Percentiles rank a stretch among this genome's conserved stretches.
Conservation (phyloP, 2,329 filamentous ascomycete genomes). For the Colletotrichum filicis region DNA sequence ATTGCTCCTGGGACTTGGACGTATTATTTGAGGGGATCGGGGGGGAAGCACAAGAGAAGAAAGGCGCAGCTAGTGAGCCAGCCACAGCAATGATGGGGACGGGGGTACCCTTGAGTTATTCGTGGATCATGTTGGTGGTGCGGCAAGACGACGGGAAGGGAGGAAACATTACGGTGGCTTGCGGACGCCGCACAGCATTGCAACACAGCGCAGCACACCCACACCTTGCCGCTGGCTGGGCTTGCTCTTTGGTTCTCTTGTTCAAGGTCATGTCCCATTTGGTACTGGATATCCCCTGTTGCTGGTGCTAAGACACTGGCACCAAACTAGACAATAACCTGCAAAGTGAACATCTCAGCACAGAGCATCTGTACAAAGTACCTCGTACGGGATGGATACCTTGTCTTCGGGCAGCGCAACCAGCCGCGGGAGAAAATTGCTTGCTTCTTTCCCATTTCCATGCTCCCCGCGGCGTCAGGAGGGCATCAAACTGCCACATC, state of each 20-base stretch:
- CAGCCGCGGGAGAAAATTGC: neutral
- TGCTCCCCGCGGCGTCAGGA: neutral
- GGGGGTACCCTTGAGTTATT: neutral
- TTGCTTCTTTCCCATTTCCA: neutral
- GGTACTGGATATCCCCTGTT: too few species aligned
- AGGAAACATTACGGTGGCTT: conserved; percentile 30
- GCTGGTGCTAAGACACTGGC: neutral
- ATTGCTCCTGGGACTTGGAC: neutral
- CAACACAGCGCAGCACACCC: neutral
- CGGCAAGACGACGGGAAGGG: conserved; percentile 20
- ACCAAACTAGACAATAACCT: neutral
- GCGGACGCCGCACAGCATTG: conserved; percentile 1
- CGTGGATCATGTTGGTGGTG: conserved; percentile 14
- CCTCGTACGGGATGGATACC: neutral
- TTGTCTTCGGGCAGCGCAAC: neutral
- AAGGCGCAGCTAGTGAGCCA: neutral
- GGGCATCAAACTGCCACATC: neutral
- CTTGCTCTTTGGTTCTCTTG: neutral
- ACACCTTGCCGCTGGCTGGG: neutral
- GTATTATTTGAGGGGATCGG: neutral
- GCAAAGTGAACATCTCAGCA: neutral
- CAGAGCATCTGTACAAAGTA: neutral
- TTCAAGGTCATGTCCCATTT: too few species aligned
- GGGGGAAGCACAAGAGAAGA: neutral
- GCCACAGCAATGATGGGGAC: neutral